Evolutionary conservation across 1,139 yeast species (phyloP).

Genomic region (Saccharomyces hybrid): DNA sequence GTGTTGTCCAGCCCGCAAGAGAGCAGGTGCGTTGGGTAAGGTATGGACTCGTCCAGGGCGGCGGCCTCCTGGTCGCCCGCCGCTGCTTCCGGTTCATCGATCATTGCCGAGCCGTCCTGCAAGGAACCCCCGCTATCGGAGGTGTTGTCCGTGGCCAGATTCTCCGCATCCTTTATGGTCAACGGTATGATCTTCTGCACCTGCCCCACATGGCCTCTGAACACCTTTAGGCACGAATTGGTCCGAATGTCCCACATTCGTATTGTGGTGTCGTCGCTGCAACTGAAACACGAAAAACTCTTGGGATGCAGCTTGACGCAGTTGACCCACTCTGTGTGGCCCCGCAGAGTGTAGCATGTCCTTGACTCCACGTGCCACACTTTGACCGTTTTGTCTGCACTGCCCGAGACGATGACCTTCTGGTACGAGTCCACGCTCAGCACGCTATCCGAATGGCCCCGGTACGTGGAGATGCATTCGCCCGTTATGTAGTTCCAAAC

Average conservation of each 20-base stretch:
- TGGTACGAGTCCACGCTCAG: constrained; percentile 62
- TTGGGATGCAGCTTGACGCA: constrained; percentile 78
- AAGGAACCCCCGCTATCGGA: not conserved
- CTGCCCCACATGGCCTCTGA: constrained; percentile 63
- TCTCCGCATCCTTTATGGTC: constrained; percentile 41
- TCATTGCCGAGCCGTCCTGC: constrained; percentile 12
- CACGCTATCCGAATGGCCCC: constrained; percentile 87
- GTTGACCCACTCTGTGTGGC: constrained; percentile 89
- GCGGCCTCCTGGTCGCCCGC: not conserved
- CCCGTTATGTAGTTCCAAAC: constrained; percentile 97
- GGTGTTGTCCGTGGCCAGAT: constrained; percentile 33
- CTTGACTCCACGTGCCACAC: constrained; percentile 95
- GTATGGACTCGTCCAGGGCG: constrained; percentile 27
- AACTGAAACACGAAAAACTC: constrained; percentile 73
- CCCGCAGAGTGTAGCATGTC: constrained; percentile 85
- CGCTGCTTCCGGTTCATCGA: constrained; percentile 4
- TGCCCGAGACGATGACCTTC: constrained; percentile 83
- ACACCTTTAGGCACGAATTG: constrained; percentile 69
- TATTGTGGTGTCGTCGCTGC: constrained; percentile 86
- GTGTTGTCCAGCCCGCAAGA: constrained; percentile 91
- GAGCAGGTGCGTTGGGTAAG: constrained; percentile 69
- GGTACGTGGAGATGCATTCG: constrained; percentile 83
- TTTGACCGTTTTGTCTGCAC: constrained; percentile 85
- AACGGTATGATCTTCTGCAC: constrained; percentile 87
- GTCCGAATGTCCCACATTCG: constrained; percentile 90